Evolutionary conservation across 352 stramenopile species (phyloP).

Genomic region (Phytophthora pinifolia): DNA sequence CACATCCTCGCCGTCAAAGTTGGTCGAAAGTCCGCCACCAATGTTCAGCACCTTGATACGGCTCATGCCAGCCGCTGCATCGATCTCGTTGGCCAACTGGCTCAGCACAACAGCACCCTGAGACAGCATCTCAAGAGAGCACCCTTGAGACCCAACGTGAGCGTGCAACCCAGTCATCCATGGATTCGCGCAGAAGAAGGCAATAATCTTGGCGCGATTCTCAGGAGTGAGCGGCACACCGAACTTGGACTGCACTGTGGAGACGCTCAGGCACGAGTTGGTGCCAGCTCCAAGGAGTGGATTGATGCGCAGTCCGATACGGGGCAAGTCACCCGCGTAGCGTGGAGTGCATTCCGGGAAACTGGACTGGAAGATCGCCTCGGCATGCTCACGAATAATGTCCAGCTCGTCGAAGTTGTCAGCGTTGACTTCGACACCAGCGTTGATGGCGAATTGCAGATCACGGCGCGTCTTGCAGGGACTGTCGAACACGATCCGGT

Average conservation of each 20-base stretch:
- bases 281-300: conserved; percentile 87
- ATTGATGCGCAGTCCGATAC: conserved; percentile 92
- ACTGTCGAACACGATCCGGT: conserved; percentile 91
- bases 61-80: conserved; percentile 63
- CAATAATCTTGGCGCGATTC: conserved; percentile 62
- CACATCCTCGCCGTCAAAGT: conserved; percentile 80
- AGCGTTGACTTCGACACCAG: conserved; percentile 88
- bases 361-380: conserved; percentile 89
- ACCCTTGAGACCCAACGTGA: conserved; percentile 87
- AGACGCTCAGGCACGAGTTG: conserved; percentile 87
- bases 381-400: conserved; percentile 78
- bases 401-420: conserved; percentile 91
- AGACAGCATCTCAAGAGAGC: conserved; percentile 85
- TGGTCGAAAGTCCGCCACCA: conserved; percentile 88
- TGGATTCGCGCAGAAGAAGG: conserved; percentile 75
- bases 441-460: conserved; percentile 80
- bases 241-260: conserved; percentile 92
- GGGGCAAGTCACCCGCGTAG: conserved; percentile 61
- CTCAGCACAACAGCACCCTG: conserved; percentile 66
- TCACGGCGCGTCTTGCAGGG: conserved; percentile 92
- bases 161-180: conserved; percentile 90
- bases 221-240: conserved; percentile 71
- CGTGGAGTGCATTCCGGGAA: conserved; percentile 58
- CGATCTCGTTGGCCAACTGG: conserved; percentile 85
- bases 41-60: conserved; percentile 90